Conservation (phyloP, 1,284 basidiomycete species). For the Ustilago crameri region DNA sequence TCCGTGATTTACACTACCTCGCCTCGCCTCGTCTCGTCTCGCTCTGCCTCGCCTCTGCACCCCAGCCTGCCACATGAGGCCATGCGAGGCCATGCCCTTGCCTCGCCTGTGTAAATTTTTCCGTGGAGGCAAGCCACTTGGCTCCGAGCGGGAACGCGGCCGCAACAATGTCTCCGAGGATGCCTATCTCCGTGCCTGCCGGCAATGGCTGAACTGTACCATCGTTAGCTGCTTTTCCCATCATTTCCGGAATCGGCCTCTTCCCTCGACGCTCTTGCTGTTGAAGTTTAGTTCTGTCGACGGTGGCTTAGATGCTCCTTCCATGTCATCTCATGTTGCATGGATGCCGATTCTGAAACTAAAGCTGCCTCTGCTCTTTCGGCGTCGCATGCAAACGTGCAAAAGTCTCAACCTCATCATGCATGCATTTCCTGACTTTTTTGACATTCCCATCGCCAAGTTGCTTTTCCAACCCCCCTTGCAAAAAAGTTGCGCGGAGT, state of each 20-base stretch:
- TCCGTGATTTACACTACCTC: not conserved
- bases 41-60: conserved; percentile 15
- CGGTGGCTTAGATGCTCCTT: not conserved
- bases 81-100: not conserved
- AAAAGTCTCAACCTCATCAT: conserved; percentile 9
- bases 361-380: conserved; percentile 8
- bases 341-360: conserved; percentile 16
- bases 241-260: conserved; percentile 2
- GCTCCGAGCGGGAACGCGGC: too few relatives aligned
- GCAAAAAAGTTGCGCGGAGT: not conserved
- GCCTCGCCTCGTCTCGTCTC: not conserved
- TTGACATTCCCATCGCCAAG: not conserved
- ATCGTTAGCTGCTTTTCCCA: not conserved
- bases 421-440: conserved; percentile 3
- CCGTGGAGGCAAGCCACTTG: not conserved
- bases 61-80: conserved; percentile 1
- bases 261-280: not conserved
- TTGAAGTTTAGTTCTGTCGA: not conserved
- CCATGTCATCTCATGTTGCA: conserved; percentile 2
- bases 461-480: too few relatives aligned
- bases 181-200: too few relatives aligned
- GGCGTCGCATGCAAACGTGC: not conserved
- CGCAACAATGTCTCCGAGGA: too few relatives aligned
- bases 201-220: conserved; percentile 4
- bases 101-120: not conserved